Evolutionary conservation across 768 basidiomycete genomes (phyloP).

Genomic region (Collybia mongolica): DNA sequence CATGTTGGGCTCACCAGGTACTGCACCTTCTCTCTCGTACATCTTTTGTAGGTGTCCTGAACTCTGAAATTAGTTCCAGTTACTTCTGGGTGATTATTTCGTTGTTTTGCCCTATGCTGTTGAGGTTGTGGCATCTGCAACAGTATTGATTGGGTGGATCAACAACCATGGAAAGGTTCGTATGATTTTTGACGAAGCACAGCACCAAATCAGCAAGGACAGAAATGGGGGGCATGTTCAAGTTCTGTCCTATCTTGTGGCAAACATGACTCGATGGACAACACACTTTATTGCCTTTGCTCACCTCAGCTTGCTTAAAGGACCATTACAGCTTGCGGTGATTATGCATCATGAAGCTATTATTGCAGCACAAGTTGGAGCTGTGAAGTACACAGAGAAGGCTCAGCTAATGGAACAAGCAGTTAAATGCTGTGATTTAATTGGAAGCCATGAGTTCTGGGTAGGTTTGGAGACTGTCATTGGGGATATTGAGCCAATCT

Average conservation of each 20-base stretch:
- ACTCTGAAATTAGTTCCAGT: not conserved
- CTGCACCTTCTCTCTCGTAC: not conserved
- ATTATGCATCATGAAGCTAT: not conserved
- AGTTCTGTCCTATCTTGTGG: not conserved
- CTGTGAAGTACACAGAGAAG: not conserved
- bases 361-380: not conserved
- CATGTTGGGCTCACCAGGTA: conserved; percentile 1
- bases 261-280: not conserved
- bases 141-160: not conserved
- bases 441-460: not conserved
- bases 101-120: not conserved
- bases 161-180: conserved; percentile 1
- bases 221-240: not conserved
- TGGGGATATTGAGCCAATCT: not conserved
- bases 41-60: too few relatives aligned
- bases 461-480: not conserved
- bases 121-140: not conserved
- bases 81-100: not conserved
- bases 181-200: not conserved
- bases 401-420: not conserved
- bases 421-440: not conserved
- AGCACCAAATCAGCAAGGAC: not conserved
- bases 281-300: not conserved
- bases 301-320: not conserved
- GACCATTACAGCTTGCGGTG: not conserved